A percentile compares a stretch with the other conserved stretches of the same genome.
These are phyloP conservation scores for Acer campestre DNA, from an alignment of 345 rosid genomes.

Conservation along the genomic window DNA sequence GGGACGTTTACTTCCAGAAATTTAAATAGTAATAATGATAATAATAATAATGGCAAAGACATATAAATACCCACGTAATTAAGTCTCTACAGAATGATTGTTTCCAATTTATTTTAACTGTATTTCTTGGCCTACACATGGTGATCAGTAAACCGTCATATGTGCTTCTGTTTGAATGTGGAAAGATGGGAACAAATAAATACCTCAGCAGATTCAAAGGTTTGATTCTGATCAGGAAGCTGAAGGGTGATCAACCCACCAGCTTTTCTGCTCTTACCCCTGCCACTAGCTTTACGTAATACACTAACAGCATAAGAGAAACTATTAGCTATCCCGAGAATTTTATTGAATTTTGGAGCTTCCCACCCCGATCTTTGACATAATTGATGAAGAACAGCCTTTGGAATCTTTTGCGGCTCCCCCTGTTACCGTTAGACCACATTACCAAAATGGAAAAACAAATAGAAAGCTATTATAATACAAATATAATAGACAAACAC, in stretches of 20 bases:
- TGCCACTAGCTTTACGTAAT: constrained; percentile 84
- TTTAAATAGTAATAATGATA: too few relatives aligned
- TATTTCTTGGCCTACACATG: constrained; percentile 8
- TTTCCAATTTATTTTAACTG: constrained; percentile 14
- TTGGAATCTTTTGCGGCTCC: constrained; percentile 69
- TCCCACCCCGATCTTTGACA: constrained; percentile 95
- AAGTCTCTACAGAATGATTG: constrained; percentile 7
- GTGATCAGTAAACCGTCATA: not conserved
- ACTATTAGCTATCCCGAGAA: constrained; percentile 43
- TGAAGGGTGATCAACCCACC: constrained; percentile 82
- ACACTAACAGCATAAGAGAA: constrained; percentile 71
- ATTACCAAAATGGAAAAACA: not conserved
- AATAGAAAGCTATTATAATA: not conserved
- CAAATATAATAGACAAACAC: constrained; percentile 1
- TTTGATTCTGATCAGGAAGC: constrained; percentile 68
- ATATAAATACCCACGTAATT: not conserved
- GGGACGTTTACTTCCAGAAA: not conserved
- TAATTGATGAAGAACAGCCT: constrained; percentile 86
- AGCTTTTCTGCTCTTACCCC: constrained; percentile 90
- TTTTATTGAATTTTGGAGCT: constrained; percentile 86
- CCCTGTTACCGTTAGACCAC: constrained; percentile 50
- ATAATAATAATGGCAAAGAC: not conserved
- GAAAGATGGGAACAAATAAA: constrained; percentile 12
- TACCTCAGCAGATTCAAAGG: constrained; percentile 75
- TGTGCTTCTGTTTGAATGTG: not conserved